Base-by-base conservation (phyloP, 306 rosid species). In the Inga oerstediana region DNA sequence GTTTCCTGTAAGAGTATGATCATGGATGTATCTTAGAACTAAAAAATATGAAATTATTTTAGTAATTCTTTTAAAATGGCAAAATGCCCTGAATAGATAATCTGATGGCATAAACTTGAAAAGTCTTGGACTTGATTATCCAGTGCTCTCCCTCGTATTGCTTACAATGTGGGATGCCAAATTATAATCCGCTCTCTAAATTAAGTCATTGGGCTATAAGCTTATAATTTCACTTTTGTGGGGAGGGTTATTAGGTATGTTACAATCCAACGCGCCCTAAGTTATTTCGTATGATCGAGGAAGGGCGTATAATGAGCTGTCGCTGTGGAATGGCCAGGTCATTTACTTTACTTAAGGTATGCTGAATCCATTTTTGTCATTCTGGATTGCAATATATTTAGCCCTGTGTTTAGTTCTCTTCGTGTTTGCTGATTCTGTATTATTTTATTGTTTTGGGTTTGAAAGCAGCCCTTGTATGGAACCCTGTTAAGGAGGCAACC, bases 401-500 rank as follows among this genome's bases (percentile, higher is more conserved):
- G 52, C n/a, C 71, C 67, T 58, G 19, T 27, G 24, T 82, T 87
- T 82, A 85, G 87, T 87, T 4, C 56, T 3, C 19, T 14, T 90
- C 82, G 78, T 22, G 89, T 84, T 81, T 72, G 85, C 76, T 80
- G 62, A 69, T 66, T 52, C 4, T 8, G 41, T 35, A 83, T 82
- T 91, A 88, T 90, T 88, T 72, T 87, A 91, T 85, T 85, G 72
- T 80, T 86, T 59, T 84, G 65, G 72, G 81, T 82, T 75, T 79
- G 72, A 82, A 83, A 81, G 84, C 90, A 84, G 77, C 75, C 76
- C 89, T 89, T 80, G 82, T 70, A 80, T 86, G 90, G 97, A 89
- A 88, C 90, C 95, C 93, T 87, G 61, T 61, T 37, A 76, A 90
- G 92, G 92, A 87, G 94, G 92, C 94, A 92, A 88, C 87, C 91